Percentiles rank a stretch among this genome's conserved stretches.
These are phyloP conservation scores for Chenopodium formosanum DNA, from an alignment of 148 eudicot genomes.

Conservation along the genomic window DNA sequence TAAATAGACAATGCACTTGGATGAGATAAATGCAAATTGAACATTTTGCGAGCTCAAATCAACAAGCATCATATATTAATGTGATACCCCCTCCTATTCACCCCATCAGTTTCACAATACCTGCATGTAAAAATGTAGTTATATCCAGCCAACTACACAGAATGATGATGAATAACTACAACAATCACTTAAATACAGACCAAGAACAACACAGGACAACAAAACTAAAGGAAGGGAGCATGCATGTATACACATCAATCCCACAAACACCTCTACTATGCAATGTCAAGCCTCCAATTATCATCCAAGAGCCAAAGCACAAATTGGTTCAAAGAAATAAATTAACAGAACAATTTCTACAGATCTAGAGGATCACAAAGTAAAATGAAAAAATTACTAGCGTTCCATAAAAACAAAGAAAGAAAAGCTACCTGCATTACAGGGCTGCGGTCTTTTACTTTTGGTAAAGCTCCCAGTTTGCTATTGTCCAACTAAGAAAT, in stretches of 20 bases:
- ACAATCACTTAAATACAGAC: not conserved
- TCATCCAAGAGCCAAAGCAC: not conserved
- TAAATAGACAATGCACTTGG: not conserved
- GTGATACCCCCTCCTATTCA: not conserved
- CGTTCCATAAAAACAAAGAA: not conserved
- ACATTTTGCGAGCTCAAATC: not conserved
- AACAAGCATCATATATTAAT: not conserved
- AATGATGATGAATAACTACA: not conserved
- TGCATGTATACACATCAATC: not conserved
- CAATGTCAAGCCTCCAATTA: not conserved
- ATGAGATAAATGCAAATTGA: not conserved
- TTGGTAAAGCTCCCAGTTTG: slow-evolving; percentile 59
- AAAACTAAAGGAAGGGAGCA: not conserved
- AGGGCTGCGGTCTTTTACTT: slow-evolving; percentile 66
- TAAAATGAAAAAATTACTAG: not conserved
- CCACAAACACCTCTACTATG: not conserved
- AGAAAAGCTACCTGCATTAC: slow-evolving; percentile 55
- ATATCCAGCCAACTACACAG: not conserved
- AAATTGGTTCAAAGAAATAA: not conserved
- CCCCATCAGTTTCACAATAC: not conserved
- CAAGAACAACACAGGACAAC: not conserved
- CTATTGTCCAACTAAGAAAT: slow-evolving; percentile 69
- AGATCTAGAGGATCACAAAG: not conserved
- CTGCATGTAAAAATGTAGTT: not conserved
- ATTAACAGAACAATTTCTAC: not conserved